Percentiles rank a stretch among this genome's conserved stretches.
phyloP scores from a whole-genome alignment of 2,329 filamentous ascomycete genomes.

The Zymoseptoria crescenta region DNA sequence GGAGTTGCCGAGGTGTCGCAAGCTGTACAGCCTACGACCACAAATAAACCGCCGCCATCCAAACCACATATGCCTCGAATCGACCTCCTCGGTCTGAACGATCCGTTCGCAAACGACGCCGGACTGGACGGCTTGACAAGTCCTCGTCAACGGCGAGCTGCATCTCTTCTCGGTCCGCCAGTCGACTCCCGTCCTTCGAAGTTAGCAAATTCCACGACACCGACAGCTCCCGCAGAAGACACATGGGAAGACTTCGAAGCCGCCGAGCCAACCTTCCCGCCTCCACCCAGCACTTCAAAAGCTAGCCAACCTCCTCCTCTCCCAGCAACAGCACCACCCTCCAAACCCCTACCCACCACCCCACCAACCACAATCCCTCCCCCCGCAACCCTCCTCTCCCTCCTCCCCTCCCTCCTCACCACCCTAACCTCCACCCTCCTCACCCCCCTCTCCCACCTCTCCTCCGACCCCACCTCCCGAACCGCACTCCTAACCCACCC shows the following conservation, averaged over 20 bases:
- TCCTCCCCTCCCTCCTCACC: conserved; percentile 65
- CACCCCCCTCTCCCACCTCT: conserved; percentile 48
- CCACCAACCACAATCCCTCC: conserved; percentile 85
- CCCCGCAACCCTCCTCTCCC: conserved; percentile 69
- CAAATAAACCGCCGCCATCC: neutral
- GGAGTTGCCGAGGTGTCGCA: neutral
- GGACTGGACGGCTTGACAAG: conserved; percentile 1
- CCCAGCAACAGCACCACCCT: neutral
- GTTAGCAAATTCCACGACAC: conserved; percentile 26
- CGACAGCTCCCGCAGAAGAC: conserved; percentile 22
- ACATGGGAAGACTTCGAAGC: conserved; percentile 41
- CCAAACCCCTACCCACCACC: conserved; percentile 9
- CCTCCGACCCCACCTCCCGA: conserved; percentile 42
- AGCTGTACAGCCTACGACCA: neutral
- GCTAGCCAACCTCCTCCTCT: neutral
- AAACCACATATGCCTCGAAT: conserved; percentile 12
- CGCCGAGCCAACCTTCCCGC: conserved; percentile 8
- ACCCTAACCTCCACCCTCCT: conserved; percentile 58
- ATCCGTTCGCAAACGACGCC: conserved; percentile 9
- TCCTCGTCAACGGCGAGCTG: conserved; percentile 7
- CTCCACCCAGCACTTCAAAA: neutral
- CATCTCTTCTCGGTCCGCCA: conserved; percentile 4
- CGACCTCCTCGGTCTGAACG: conserved; percentile 25
- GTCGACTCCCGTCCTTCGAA: conserved; percentile 16
- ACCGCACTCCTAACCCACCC: conserved; percentile 55